These are phyloP conservation scores for Stygiomarasmius scandens DNA, from an alignment of 1,284 basidiomycete species.

Conservation along the genomic window DNA sequence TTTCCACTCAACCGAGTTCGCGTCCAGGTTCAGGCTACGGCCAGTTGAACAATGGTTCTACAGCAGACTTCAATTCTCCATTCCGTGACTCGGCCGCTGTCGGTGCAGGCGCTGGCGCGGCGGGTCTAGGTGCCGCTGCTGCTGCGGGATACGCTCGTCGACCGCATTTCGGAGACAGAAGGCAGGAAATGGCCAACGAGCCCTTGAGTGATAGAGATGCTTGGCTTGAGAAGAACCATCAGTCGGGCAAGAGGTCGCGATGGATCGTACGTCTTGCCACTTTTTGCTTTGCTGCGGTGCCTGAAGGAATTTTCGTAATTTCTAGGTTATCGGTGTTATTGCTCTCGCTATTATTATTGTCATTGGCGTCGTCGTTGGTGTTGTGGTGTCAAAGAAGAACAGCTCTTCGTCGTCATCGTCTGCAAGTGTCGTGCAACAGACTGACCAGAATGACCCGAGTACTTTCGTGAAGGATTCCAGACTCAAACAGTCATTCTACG, in stretches of 20 bases:
- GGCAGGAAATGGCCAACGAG: conserved; percentile 2
- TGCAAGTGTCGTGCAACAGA: conserved; percentile 21
- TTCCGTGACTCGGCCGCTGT: conserved; percentile 2
- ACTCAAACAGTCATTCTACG: conserved; percentile 69
- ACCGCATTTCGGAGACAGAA: conserved; percentile 13
- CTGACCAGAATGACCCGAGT: conserved; percentile 59
- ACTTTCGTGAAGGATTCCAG: conserved; percentile 62
- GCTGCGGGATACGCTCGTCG: background rate
- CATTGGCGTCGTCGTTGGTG: conserved; percentile 55
- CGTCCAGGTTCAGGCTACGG: conserved; percentile 1
- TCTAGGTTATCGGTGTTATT: conserved; percentile 50
- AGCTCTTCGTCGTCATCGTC: conserved; percentile 18
- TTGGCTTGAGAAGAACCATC: conserved; percentile 3
- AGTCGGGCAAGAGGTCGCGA: conserved; percentile 8
- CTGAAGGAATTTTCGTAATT: background rate
- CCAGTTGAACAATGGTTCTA: background rate
- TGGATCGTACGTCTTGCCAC: conserved; percentile 8
- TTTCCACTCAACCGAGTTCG: background rate
- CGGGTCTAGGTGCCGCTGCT: conserved; percentile 5
- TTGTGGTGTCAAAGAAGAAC: conserved; percentile 45
- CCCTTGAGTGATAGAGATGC: background rate
- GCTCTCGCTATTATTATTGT: conserved; percentile 46
- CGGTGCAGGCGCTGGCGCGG: background rate
- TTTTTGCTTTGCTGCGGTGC: background rate
- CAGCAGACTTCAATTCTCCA: background rate